phyloP scores from a whole-genome alignment of 2,329 filamentous ascomycete species.

The Neofusicoccum umdonicola region DNA sequence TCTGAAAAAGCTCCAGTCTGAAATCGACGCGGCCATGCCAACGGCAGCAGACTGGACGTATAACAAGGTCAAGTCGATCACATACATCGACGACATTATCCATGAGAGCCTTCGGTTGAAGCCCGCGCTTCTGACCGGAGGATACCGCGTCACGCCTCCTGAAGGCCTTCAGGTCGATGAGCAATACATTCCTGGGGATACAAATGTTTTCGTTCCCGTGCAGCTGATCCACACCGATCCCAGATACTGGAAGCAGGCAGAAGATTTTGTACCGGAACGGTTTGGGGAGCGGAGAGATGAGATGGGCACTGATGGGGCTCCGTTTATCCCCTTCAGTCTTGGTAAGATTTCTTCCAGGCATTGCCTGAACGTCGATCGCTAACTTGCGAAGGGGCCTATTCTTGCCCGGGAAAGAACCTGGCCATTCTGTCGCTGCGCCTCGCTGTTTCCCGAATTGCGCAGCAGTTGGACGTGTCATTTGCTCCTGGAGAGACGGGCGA shows the following conservation, averaged over 20 bases:
- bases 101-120: constrained; percentile 40
- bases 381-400: too few species aligned
- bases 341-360: background rate
- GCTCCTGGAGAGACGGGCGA: too few species aligned
- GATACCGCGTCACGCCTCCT: constrained; percentile 38
- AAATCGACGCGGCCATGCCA: constrained; percentile 31
- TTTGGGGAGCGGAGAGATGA: constrained; percentile 30
- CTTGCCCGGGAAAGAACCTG: too few species aligned
- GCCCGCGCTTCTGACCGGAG: constrained; percentile 35
- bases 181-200: constrained; percentile 32
- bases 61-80: constrained; percentile 28
- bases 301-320: constrained; percentile 26
- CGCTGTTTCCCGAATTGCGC: too few species aligned
- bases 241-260: constrained; percentile 14
- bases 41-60: constrained; percentile 28
- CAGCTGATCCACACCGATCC: constrained; percentile 31
- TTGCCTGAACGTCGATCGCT: too few species aligned
- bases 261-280: constrained; percentile 33
- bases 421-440: too few species aligned
- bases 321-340: background rate
- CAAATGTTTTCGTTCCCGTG: constrained; percentile 27
- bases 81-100: constrained; percentile 34
- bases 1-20: constrained; percentile 30
- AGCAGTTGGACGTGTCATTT: too few species aligned
- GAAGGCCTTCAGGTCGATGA: constrained; percentile 34